Evolutionary conservation across 257 asterid species (phyloP).

Genomic region (Fraxinus americana): DNA sequence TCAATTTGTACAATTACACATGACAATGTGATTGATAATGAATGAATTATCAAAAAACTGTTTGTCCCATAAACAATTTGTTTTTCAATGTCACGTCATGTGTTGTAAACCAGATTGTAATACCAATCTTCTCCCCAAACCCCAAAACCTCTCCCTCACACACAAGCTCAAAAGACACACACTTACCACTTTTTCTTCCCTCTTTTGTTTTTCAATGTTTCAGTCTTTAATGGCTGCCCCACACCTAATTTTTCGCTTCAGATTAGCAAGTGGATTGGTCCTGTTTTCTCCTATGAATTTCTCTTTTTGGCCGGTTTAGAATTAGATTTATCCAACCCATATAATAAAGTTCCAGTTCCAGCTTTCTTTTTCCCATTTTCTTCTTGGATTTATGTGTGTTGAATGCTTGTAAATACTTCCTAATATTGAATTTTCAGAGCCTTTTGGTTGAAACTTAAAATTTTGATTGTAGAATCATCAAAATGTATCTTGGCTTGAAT

Average conservation of each 20-base stretch:
- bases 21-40: too few relatives aligned
- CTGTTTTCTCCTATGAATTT: not conserved
- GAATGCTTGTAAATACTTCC: conserved; percentile 38
- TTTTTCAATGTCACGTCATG: too few relatives aligned
- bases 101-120: not conserved
- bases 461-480: not conserved
- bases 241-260: conserved; percentile 4
- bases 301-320: conserved; percentile 45
- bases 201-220: conserved; percentile 7
- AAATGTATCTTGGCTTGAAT: not conserved
- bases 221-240: not conserved
- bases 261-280: conserved; percentile 33
- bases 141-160: conserved; percentile 9
- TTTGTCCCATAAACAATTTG: too few relatives aligned
- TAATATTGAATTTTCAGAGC: conserved; percentile 31
- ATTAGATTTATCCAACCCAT: conserved; percentile 40
- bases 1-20: too few relatives aligned
- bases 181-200: not conserved
- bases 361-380: conserved; percentile 2
- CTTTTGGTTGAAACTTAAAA: not conserved
- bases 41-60: too few relatives aligned
- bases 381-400: conserved; percentile 12
- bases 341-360: conserved; percentile 26
- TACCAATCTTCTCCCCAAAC: not conserved
- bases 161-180: not conserved